Percentiles rank a stretch among this genome's conserved stretches.
These are phyloP conservation scores for Pythium apleroticum DNA, from an alignment of 352 stramenopile species.

Conservation along the genomic window DNA sequence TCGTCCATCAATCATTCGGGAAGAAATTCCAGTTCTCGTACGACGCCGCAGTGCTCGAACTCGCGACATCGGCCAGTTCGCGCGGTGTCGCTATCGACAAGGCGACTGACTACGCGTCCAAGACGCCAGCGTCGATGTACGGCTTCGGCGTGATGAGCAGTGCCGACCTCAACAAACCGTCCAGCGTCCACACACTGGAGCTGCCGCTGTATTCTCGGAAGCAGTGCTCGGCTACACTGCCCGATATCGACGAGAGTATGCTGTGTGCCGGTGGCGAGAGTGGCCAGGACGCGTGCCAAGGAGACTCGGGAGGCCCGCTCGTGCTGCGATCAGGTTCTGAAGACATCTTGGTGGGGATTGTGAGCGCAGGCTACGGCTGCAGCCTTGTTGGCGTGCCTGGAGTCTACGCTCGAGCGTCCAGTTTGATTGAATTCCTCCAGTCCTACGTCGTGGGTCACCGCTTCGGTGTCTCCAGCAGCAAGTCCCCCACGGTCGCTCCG, in stretches of 20 bases:
- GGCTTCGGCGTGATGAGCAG: slow-evolving; percentile 25
- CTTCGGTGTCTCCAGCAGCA: neutral
- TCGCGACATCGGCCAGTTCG: slow-evolving; percentile 25
- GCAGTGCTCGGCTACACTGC: slow-evolving; percentile 25
- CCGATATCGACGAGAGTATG: slow-evolving; percentile 37
- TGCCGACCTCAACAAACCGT: slow-evolving; percentile 14
- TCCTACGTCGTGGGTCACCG: slow-evolving; percentile 21
- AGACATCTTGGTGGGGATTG: slow-evolving; percentile 31
- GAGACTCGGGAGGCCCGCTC: slow-evolving; percentile 38
- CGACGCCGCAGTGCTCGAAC: slow-evolving; percentile 36
- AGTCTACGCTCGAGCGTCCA: slow-evolving; percentile 39
- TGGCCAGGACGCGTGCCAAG: slow-evolving; percentile 34
- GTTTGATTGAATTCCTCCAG: slow-evolving; percentile 29
- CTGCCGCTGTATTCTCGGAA: slow-evolving; percentile 27
- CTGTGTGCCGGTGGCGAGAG: slow-evolving; percentile 34
- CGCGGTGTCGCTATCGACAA: slow-evolving; percentile 28
- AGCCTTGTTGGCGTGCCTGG: slow-evolving; percentile 35
- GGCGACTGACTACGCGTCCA: slow-evolving; percentile 24
- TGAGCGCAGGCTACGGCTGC: slow-evolving; percentile 40
- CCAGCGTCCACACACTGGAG: slow-evolving; percentile 21
- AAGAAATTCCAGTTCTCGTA: slow-evolving; percentile 30
- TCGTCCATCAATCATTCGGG: slow-evolving; percentile 29
- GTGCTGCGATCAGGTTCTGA: slow-evolving; percentile 20
- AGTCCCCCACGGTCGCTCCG: neutral
- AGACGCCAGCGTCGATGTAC: slow-evolving; percentile 32